Percentiles rank a stretch among this genome's conserved stretches.
These are phyloP conservation scores for Zymoseptoria passerinii DNA, from an alignment of 2,329 filamentous ascomycete species.

Conservation along the genomic window DNA sequence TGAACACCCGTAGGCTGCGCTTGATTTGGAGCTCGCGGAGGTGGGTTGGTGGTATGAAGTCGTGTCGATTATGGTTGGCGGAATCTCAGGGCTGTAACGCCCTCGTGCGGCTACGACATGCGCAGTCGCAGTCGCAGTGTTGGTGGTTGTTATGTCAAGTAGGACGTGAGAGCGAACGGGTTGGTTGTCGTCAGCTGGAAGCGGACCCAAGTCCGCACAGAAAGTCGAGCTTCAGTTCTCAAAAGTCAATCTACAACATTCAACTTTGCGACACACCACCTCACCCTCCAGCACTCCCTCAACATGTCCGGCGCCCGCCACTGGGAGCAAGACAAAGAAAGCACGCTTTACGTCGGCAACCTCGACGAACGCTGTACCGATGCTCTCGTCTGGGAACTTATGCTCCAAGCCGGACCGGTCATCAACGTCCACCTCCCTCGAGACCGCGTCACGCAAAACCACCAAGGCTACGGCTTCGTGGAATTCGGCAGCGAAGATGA, in stretches of 20 bases:
- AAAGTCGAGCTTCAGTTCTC: background rate
- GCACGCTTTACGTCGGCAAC: conserved; percentile 95
- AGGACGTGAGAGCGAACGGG: background rate
- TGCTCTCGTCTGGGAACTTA: conserved; percentile 89
- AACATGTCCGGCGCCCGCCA: conserved; percentile 65
- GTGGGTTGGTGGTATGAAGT: background rate
- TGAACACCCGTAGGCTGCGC: too few relatives aligned
- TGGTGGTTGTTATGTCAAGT: background rate
- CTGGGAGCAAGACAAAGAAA: conserved; percentile 95
- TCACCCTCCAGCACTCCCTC: conserved; percentile 12
- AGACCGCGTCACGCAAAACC: conserved; percentile 91
- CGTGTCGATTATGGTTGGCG: background rate
- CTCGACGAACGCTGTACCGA: conserved; percentile 94
- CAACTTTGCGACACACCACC: background rate
- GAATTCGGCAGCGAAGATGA: conserved; percentile 94
- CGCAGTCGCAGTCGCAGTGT: background rate
- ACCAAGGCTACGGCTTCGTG: conserved; percentile 98
- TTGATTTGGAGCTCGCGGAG: background rate
- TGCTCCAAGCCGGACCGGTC: conserved; percentile 95
- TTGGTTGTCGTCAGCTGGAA: background rate
- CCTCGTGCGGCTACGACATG: background rate
- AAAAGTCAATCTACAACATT: background rate
- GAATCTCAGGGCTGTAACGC: background rate
- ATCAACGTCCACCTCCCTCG: conserved; percentile 97
- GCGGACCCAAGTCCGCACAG: background rate